phyloP scores from a whole-genome alignment of 2,329 filamentous ascomycete species.

The Alternaria postmessia region DNA sequence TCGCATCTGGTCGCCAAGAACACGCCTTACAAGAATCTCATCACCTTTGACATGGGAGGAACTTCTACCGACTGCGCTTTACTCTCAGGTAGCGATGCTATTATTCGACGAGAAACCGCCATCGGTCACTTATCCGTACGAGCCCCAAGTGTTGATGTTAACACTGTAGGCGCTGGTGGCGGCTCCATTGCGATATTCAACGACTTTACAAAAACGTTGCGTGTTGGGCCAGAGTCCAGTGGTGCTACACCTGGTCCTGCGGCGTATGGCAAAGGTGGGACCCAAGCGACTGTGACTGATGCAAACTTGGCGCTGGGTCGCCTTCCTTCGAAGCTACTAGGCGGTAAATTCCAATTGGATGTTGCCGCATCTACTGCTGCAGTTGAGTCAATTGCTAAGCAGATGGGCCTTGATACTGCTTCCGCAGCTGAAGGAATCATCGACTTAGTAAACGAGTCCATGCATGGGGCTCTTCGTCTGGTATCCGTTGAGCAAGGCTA shows the following conservation, averaged over 20 bases:
- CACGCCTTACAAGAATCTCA: slow-evolving; percentile 59
- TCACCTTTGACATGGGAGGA: slow-evolving; percentile 62
- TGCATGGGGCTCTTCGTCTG: slow-evolving; percentile 60
- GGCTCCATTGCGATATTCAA: slow-evolving; percentile 60
- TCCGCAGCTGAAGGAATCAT: slow-evolving; percentile 60
- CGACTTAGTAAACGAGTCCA: slow-evolving; percentile 60
- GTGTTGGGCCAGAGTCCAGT: slow-evolving; percentile 62
- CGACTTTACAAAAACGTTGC: slow-evolving; percentile 57
- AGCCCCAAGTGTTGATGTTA: slow-evolving; percentile 59
- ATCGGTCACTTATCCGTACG: slow-evolving; percentile 56
- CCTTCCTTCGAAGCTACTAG: slow-evolving; percentile 56
- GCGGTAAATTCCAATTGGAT: slow-evolving; percentile 57
- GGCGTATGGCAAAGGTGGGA: slow-evolving; percentile 59
- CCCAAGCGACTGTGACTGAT: slow-evolving; percentile 58
- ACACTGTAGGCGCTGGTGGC: slow-evolving; percentile 60
- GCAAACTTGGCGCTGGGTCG: slow-evolving; percentile 60
- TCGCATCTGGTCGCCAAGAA: slow-evolving; percentile 57
- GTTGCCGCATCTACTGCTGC: slow-evolving; percentile 53
- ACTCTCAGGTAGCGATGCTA: slow-evolving; percentile 54
- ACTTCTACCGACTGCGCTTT: slow-evolving; percentile 60
- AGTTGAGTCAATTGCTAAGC: slow-evolving; percentile 55
- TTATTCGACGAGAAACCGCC: slow-evolving; percentile 57
- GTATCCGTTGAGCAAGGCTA: slow-evolving; percentile 63
- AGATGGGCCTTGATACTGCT: slow-evolving; percentile 55
- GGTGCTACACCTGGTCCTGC: slow-evolving; percentile 60